Evolutionary conservation across 169 alveolate genomes (phyloP).

Genomic region (Plasmodium gaboni): DNA sequence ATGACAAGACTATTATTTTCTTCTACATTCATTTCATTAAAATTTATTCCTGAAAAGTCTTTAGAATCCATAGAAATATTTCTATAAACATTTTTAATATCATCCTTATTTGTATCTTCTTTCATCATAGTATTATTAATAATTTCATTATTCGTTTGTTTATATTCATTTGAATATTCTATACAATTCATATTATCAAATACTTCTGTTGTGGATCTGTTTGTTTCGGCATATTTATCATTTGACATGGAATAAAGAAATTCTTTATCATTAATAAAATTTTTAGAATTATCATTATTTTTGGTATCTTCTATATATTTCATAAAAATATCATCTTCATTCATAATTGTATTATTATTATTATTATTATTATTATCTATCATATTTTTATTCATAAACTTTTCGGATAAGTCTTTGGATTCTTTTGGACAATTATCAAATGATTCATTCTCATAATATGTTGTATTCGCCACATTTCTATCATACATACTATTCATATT

Average conservation of each 20-base stretch:
- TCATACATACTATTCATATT: slow-evolving; percentile 11
- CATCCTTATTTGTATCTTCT: neutral
- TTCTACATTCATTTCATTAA: neutral
- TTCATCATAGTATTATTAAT: neutral
- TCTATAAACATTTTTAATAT: neutral
- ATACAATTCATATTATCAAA: neutral
- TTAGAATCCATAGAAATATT: neutral
- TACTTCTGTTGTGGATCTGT: neutral
- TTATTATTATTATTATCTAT: neutral
- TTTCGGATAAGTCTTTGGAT: slow-evolving; percentile 5
- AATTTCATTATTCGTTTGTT: no score
- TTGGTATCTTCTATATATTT: slow-evolving; percentile 7
- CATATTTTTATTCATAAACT: neutral
- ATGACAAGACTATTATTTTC: neutral
- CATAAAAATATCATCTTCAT: slow-evolving; percentile 19
- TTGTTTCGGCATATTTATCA: neutral
- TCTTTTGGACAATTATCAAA: neutral
- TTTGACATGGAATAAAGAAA: neutral
- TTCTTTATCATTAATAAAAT: neutral
- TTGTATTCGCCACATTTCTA: slow-evolving; percentile 24
- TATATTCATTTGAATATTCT: neutral
- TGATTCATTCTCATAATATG: slow-evolving; percentile 27
- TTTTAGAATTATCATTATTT: neutral
- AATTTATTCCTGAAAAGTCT: neutral
- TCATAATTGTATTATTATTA: neutral